These are phyloP conservation scores for Aureobasidium sp. DNA, from an alignment of 2,329 filamentous ascomycete genomes.

Conservation along the genomic window DNA sequence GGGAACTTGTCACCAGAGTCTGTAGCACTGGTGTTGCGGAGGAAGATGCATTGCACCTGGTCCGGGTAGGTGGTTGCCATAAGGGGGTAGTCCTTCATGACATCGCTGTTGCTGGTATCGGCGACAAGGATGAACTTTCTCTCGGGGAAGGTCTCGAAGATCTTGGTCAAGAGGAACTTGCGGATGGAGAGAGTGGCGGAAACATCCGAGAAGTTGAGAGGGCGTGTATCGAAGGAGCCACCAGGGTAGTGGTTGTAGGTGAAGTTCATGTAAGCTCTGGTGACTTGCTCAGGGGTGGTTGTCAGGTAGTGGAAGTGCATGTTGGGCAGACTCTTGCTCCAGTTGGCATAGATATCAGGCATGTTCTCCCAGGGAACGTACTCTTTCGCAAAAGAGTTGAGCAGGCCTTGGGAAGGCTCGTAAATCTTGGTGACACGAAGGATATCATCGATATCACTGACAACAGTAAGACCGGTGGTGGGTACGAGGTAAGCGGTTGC, in stretches of 20 bases:
- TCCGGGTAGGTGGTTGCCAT: constrained; percentile 60
- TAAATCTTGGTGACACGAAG: constrained; percentile 77
- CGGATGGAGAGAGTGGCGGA: constrained; percentile 66
- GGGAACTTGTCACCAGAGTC: constrained; percentile 63
- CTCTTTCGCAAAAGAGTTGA: constrained; percentile 68
- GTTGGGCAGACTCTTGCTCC: constrained; percentile 58
- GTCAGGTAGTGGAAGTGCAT: constrained; percentile 78
- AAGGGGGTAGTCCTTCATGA: constrained; percentile 37
- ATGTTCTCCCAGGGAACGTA: constrained; percentile 72
- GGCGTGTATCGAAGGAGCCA: constrained; percentile 70
- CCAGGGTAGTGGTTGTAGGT: constrained; percentile 73
- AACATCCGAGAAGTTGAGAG: constrained; percentile 72
- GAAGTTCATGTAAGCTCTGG: constrained; percentile 70
- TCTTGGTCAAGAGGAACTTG: constrained; percentile 59
- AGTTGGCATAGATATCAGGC: constrained; percentile 71
- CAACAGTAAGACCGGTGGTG: constrained; percentile 59
- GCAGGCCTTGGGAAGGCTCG: constrained; percentile 62
- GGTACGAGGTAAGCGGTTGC: constrained; percentile 72
- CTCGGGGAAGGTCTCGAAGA: constrained; percentile 68
- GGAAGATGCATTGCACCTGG: constrained; percentile 70
- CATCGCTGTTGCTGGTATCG: constrained; percentile 64
- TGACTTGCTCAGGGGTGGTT: constrained; percentile 71
- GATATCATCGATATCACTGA: constrained; percentile 76
- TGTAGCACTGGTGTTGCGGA: constrained; percentile 67
- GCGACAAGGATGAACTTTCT: constrained; percentile 70